Conservation (phyloP, 177 flowering plant genomes). For the Tripterygium wilfordii region DNA sequence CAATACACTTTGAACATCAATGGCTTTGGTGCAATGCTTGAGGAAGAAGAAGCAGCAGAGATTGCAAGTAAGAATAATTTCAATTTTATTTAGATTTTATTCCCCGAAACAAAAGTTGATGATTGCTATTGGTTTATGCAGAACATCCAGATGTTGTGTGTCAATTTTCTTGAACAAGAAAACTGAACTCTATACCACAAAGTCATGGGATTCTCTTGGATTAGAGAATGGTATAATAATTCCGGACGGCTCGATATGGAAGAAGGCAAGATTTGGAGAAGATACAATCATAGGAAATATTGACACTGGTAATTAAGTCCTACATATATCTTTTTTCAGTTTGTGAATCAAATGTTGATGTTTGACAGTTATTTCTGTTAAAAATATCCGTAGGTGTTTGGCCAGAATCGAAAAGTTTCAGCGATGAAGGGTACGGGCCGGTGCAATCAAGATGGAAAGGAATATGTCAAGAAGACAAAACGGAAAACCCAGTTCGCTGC, state of each 20-base stretch:
- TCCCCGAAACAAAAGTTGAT: too few species aligned
- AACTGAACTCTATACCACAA: conserved; percentile 25
- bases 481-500: conserved; percentile 9
- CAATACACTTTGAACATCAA: conserved; percentile 37
- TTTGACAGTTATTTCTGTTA: too few species aligned
- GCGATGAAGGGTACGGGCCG: conserved; percentile 26
- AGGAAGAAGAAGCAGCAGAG: conserved; percentile 34
- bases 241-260: conserved; percentile 13
- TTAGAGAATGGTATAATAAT: conserved; percentile 8
- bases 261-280: conserved; percentile 25
- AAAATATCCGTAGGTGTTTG: conserved; percentile 42
- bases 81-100: too few species aligned
- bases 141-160: conserved; percentile 24
- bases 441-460: conserved; percentile 31
- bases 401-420: conserved; percentile 36
- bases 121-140: too few species aligned
- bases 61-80: conserved; percentile 14
- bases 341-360: too few species aligned
- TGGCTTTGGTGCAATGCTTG: conserved; percentile 51
- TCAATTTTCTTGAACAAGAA: conserved; percentile 20
- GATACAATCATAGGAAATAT: conserved; percentile 29
- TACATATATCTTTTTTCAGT: too few species aligned
- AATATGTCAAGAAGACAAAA: conserved; percentile 13
- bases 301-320: conserved; percentile 31
- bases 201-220: conserved; percentile 27